Conservation (phyloP, 805 yeast genomes). For the Yamadazyma sp. region DNA sequence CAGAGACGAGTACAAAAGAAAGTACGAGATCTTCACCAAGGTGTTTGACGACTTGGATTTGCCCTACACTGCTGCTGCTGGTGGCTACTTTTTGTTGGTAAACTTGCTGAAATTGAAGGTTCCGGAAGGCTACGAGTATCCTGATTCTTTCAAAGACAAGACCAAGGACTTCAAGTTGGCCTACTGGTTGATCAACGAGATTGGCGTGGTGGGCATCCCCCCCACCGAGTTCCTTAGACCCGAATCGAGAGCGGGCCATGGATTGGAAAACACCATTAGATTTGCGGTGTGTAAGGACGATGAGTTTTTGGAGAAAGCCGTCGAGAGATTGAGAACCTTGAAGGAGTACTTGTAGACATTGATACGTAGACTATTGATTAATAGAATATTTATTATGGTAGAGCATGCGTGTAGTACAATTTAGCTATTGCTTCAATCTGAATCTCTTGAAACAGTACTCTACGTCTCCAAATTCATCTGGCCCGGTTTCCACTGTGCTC, state of each 20-base stretch:
- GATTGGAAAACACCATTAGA: slow-evolving; percentile 82
- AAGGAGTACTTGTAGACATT: slow-evolving; percentile 49
- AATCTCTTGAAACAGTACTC: slow-evolving; percentile 49
- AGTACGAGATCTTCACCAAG: slow-evolving; percentile 69
- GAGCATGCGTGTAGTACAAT: no score
- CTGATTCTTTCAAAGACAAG: slow-evolving; percentile 60
- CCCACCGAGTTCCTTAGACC: slow-evolving; percentile 90
- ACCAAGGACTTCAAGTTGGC: slow-evolving; percentile 88
- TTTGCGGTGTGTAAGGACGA: slow-evolving; percentile 97
- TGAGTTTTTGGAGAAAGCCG: slow-evolving; percentile 76
- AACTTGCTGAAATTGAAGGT: slow-evolving; percentile 80
- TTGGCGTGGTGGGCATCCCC: slow-evolving; percentile 96
- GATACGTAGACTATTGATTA: no score
- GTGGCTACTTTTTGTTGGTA: slow-evolving; percentile 90
- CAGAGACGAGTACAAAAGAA: slow-evolving; percentile 63
- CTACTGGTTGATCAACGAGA: slow-evolving; percentile 87
- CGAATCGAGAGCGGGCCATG: slow-evolving; percentile 56
- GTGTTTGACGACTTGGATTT: slow-evolving; percentile 84
- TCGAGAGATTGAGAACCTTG: slow-evolving; percentile 65
- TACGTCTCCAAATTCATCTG: slow-evolving; percentile 83
- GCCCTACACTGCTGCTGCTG: slow-evolving; percentile 89
- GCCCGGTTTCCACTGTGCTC: slow-evolving; percentile 57
- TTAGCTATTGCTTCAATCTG: not conserved
- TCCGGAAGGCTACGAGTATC: slow-evolving; percentile 71
- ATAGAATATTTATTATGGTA: no score